Base-by-base conservation (phyloP, 352 stramenopile species). In the Phytophthora sansomeana region DNA sequence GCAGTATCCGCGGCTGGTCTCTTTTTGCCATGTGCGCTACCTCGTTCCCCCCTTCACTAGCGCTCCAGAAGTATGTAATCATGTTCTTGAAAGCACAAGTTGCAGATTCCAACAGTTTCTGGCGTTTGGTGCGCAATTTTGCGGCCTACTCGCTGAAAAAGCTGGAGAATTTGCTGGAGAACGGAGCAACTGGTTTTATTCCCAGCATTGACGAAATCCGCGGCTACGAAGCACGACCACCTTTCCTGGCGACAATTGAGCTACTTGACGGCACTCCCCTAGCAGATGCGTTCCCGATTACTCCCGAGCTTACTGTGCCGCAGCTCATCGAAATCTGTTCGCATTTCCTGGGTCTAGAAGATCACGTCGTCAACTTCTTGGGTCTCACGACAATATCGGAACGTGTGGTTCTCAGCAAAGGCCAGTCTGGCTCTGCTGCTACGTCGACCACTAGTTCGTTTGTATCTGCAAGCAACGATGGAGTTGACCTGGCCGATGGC, bases 241-340 rank as follows among this genome's bases (percentile, higher is more conserved):
- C 94, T 5, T 97, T 98, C 63, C 75, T 98, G 6, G 93, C 91
- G 1, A 97, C 85, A 21, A 97, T 98, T 60, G 90, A 98, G 73
- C 63, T 98, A 11, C 76, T 98, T 3, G 96, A 98, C 56, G 93
- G 94, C 7, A 96, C 89, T 0, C 78, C 93, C 4, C 68, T 98
- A 9, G 97, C 92, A 16, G 90, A 97, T 52, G 83, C 95, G 13
- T 94, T 98, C 48, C 94, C 95, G 8, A 85, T 98, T 16, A 97
- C 94, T 1, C 95, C 95, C 0, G 95, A 98, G 61, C 81, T 98
- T 19, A 97, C 91, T 26, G 92, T 97, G 26, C 68, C 81, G 14
- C 85, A 98, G 60, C 74, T 98, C 21, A 70, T 97, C 6, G 92
- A 98, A 54, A 96, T 98, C 35, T 98, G 95, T 54, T 81, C 87